A percentile compares a stretch with the other conserved stretches of the same genome.
phyloP scores from a whole-genome alignment of 106 monocot species.

The Hemerocallis citrina region DNA sequence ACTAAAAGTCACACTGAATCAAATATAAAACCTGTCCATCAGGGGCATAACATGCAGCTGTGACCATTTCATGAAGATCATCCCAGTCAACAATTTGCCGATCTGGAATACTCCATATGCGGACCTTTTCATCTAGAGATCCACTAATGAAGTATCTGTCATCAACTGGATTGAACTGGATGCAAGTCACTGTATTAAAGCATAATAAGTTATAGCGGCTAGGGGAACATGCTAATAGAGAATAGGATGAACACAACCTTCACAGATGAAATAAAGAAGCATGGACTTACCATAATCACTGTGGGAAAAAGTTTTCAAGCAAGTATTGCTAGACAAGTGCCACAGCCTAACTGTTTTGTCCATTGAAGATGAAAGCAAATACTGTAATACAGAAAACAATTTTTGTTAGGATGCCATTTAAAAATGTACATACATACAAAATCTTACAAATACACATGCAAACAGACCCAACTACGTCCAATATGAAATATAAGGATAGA shows the following conservation, averaged over 20 bases:
- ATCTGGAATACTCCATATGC: conserved; percentile 79
- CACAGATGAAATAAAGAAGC: background rate
- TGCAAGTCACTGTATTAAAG: conserved; percentile 75
- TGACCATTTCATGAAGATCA: conserved; percentile 96
- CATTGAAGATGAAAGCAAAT: conserved; percentile 87
- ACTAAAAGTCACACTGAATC: background rate
- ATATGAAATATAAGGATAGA: too few relatives aligned
- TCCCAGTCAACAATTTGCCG: conserved; percentile 92
- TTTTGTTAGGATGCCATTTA: background rate
- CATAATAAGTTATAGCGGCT: background rate
- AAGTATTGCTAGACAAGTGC: conserved; percentile 58
- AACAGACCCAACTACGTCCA: background rate
- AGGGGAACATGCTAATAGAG: background rate
- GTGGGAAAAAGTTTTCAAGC: conserved; percentile 75
- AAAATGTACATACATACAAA: background rate
- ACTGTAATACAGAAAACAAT: conserved; percentile 29
- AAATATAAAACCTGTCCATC: conserved; percentile 70
- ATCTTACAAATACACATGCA: background rate
- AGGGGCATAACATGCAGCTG: conserved; percentile 92
- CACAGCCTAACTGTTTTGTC: conserved; percentile 89
- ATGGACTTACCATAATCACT: conserved; percentile 61
- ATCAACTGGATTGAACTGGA: conserved; percentile 95
- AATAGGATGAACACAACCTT: background rate
- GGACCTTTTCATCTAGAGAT: conserved; percentile 86
- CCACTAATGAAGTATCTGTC: conserved; percentile 91